Percentiles rank a stretch among this genome's conserved stretches.
Evolutionary conservation across 108 stramenopile species (phyloP).

Genomic region (Cyclotella baltica): DNA sequence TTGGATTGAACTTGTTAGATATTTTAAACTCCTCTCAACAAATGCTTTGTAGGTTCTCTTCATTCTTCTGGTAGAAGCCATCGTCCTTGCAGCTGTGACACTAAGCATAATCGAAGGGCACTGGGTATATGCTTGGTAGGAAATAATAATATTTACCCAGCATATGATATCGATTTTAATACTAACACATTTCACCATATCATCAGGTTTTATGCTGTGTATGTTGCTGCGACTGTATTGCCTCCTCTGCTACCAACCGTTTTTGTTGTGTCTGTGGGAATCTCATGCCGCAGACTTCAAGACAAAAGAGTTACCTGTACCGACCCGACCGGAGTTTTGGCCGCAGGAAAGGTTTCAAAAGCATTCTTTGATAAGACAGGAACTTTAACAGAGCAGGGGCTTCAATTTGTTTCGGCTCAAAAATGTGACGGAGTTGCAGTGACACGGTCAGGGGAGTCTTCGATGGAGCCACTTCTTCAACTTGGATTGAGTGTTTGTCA

Average conservation of each 20-base stretch:
- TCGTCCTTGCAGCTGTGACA: conserved; percentile 53
- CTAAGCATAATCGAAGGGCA: conserved; percentile 54
- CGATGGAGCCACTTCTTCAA: conserved; percentile 27
- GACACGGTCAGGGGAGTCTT: neutral
- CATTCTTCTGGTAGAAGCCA: conserved; percentile 57
- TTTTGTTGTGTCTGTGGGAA: conserved; percentile 69
- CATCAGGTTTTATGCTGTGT: conserved; percentile 26
- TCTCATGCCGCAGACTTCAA: conserved; percentile 63
- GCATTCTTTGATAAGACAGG: conserved; percentile 92
- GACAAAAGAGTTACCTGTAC: conserved; percentile 68
- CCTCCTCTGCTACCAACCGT: conserved; percentile 56
- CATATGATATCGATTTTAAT: neutral
- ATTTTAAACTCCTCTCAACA: neutral
- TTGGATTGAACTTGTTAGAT: neutral
- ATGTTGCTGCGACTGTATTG: conserved; percentile 20
- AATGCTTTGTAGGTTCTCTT: conserved; percentile 46
- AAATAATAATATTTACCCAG: neutral
- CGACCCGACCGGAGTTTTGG: conserved; percentile 70
- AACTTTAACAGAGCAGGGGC: conserved; percentile 73
- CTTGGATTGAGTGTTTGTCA: conserved; percentile 70
- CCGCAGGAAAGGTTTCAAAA: conserved; percentile 79
- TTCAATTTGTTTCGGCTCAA: conserved; percentile 58
- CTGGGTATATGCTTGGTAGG: conserved; percentile 57
- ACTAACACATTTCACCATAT: neutral
- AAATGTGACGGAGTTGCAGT: conserved; percentile 14